Evolutionary conservation across 139 green algal genomes (phyloP), one percentile per base, ranked within the genome.

Genomic region (Desmodesmus armatus): DNA sequence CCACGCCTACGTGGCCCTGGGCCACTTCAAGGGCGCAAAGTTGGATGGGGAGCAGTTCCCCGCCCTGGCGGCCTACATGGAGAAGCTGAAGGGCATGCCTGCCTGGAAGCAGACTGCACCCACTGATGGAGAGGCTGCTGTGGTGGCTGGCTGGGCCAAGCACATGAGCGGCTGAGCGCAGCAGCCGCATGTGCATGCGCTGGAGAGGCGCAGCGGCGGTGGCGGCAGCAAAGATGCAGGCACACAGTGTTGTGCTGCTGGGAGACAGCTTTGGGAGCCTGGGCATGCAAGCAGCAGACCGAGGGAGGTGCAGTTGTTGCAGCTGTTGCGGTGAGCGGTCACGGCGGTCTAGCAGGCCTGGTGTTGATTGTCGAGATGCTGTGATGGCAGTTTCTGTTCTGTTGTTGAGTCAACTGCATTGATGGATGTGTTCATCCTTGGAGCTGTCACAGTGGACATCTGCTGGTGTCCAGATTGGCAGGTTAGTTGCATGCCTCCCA

Each of bases 51-150:
- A 33, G 4, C 74, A 70, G 27, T 74, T 55, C 39, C 81, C 69
- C 40, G 66, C 53, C 19, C n/a, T 75, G 51, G 27, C 27, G 33
- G 35, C 37, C 53, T 98, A 98, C 90, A 77, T 96, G 51, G 74
- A 93, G 3, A 33, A 70, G 1, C 71, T 93, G 11, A 86, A 89
- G 80, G 65, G 29, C 55, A 75, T 90, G 33, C 81, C 90, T 29
- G 94, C 91, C 71, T 96, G 94, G 92, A 88, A 94, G 76, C 66
- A 88, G 44, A 94, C 88, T 2, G 79, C 92, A 71, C n/a, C n/a
- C n/a, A n/a, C n/a, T n/a, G 96, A 96, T 80, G 82, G 77, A 0
- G 44, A 87, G 4, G 90, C 91, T 27, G 40, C 81, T 11, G 88
- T 97, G 29, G 74, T 96, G 3, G 67, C 78, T n/a, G 94, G 94